Evolutionary conservation across 2,329 filamentous ascomycete genomes (phyloP).

Genomic region (Epichloe festucae): DNA sequence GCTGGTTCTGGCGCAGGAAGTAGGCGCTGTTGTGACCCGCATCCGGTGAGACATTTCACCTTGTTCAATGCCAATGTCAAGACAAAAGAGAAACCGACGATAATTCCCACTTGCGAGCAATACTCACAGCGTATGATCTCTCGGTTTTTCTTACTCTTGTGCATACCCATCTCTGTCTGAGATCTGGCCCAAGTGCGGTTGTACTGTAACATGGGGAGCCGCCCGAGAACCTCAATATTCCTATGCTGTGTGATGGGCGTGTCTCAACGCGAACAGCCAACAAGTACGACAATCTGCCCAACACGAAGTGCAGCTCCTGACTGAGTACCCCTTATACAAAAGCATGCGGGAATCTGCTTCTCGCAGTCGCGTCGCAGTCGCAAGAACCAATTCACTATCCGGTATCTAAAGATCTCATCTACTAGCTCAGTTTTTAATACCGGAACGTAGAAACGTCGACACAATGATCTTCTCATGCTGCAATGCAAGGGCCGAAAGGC

Average conservation of each 20-base stretch:
- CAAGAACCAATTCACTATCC: not conserved
- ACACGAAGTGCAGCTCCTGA: not conserved
- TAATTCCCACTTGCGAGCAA: not conserved
- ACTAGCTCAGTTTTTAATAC: not conserved
- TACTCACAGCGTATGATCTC: not conserved
- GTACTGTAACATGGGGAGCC: not conserved
- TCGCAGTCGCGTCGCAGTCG: no score
- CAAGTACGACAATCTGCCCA: not conserved
- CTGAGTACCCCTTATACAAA: not conserved
- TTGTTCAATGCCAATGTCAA: not conserved
- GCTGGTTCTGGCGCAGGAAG: not conserved
- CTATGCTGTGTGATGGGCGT: not conserved
- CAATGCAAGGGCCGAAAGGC: not conserved
- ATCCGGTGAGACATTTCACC: not conserved
- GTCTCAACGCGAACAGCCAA: not conserved
- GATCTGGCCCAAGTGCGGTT: not conserved
- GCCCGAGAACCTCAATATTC: not conserved
- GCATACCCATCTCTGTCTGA: not conserved
- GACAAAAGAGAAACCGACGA: not conserved
- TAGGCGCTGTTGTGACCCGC: conserved; percentile 1
- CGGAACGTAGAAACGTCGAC: not conserved
- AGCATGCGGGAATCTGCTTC: not conserved
- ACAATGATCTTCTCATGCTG: conserved; percentile 4
- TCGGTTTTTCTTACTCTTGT: not conserved
- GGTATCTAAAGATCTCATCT: not conserved